Percentiles rank a stretch among this genome's conserved stretches.
phyloP scores from a whole-genome alignment of 257 asterid genomes.

The Gentiana macrophylla region DNA sequence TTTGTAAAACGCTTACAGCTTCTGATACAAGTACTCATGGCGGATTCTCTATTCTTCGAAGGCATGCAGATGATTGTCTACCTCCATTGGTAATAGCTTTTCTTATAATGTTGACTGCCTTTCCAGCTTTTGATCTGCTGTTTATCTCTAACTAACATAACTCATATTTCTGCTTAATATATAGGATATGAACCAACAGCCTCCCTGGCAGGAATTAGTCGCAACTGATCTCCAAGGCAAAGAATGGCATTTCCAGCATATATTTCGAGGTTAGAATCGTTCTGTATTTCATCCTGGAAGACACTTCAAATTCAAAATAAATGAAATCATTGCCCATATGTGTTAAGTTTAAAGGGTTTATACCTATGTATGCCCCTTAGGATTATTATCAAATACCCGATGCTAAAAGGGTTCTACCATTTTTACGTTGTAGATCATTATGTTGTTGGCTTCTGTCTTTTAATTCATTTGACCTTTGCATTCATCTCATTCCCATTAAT shows the following conservation, averaged over 20 bases:
- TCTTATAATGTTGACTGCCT: background rate
- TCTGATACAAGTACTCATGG: slow-evolving; percentile 99
- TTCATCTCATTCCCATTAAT: background rate
- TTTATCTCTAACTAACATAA: slow-evolving; percentile 5
- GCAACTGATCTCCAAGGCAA: slow-evolving; percentile 89
- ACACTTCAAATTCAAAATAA: too few species aligned
- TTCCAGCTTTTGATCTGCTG: background rate
- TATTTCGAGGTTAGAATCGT: slow-evolving; percentile 65
- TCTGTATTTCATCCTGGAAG: background rate
- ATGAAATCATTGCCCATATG: too few species aligned
- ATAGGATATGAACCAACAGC: slow-evolving; percentile 98
- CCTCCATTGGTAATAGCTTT: slow-evolving; percentile 66
- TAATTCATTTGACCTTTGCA: background rate
- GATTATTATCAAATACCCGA: too few species aligned
- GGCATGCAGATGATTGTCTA: slow-evolving; percentile 97
- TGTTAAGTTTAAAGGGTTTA: too few species aligned
- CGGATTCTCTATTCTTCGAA: slow-evolving; percentile 90
- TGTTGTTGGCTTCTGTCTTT: background rate
- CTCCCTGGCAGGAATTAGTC: slow-evolving; percentile 95
- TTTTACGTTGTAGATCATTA: background rate
- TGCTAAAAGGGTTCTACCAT: too few species aligned
- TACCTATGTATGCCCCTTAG: too few species aligned
- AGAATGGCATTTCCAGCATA: slow-evolving; percentile 99
- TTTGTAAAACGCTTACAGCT: slow-evolving; percentile 95
- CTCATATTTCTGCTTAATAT: slow-evolving; percentile 6